Base-by-base conservation (phyloP, 331 rosid species). In the Pyracantha coccinea region DNA sequence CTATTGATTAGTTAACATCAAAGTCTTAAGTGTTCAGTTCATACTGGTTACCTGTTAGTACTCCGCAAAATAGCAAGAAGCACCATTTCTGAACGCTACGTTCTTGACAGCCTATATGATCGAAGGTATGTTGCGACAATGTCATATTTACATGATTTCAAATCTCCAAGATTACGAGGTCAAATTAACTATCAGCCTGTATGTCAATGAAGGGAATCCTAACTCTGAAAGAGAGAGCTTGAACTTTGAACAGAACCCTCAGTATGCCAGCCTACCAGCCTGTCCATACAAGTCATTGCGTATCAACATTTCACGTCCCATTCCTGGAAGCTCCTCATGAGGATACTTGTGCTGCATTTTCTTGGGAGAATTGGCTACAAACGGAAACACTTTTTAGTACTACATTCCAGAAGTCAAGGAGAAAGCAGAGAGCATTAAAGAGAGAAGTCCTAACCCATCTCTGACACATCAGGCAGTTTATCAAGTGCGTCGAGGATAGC, bases 401-500 rank as follows among this genome's bases (percentile, higher is more conserved):
- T 63, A 15, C 9, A 3, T 28, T 16, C 33, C 66, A 61, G 68
- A 29, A 28, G 21, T 29, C 44, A 63, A 29, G 4, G 15, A 63
- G 41, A 29, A 31, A 63, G 44, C 24, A 63, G 23, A 28, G 67
- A 28, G 67, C 15, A 63, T 63, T 63, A 4, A 29, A 1, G 41
- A 63, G 14, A 63, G 4, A 63, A 63, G 45, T 7, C 68, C 68
- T 29, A 1, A 63, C 68, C 44, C 24, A 29, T 21, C 19, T 29
- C 44, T 63, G 41, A 63, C 44, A 63, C 66, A 32, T 21, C 31
- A 33, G 66, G 66, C 54, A 71, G 53, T 23, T 31, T 21, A 8
- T 25, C 66, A 20, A 71, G 66, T 71, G 66, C 75, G 23, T 71
- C 54, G 23, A 71, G 23, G 53, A 71, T 55, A 32, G 14, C 53